Conservation (phyloP, 345 rosid genomes). For the Streptanthus diversifolius region DNA sequence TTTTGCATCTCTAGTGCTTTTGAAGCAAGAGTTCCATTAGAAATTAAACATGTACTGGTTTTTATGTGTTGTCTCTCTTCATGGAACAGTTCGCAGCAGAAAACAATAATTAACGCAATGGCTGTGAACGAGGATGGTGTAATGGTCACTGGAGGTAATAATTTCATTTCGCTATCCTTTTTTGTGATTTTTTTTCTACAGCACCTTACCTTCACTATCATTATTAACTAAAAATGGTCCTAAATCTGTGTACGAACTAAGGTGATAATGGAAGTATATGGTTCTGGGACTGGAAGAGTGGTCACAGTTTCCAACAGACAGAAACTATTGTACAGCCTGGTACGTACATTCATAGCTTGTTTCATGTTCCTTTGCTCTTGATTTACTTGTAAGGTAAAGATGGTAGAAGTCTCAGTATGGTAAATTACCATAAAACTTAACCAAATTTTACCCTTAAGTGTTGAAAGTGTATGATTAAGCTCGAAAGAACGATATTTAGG, state of each 20-base stretch:
- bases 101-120: constrained; percentile 91
- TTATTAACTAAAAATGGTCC: background rate
- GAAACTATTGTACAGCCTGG: constrained; percentile 94
- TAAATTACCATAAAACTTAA: background rate
- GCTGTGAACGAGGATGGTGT: constrained; percentile 96
- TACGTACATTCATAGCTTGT: constrained; percentile 18
- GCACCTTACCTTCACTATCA: background rate
- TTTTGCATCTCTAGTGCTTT: constrained; percentile 7
- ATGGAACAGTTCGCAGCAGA: constrained; percentile 87
- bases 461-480: constrained; percentile 4
- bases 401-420: background rate
- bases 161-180: background rate
- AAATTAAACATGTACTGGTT: background rate
- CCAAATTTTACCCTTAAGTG: background rate
- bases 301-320: constrained; percentile 92
- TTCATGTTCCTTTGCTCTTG: background rate
- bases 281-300: constrained; percentile 99
- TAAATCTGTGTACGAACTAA: constrained; percentile 18
- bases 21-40: background rate
- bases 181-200: background rate
- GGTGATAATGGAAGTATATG: constrained; percentile 98
- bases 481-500: background rate
- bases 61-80: background rate
- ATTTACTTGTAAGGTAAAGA: background rate
- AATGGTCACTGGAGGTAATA: constrained; percentile 84